Base-by-base conservation (phyloP, 2,329 filamentous ascomycete genomes). In the Drechslera avenae region DNA sequence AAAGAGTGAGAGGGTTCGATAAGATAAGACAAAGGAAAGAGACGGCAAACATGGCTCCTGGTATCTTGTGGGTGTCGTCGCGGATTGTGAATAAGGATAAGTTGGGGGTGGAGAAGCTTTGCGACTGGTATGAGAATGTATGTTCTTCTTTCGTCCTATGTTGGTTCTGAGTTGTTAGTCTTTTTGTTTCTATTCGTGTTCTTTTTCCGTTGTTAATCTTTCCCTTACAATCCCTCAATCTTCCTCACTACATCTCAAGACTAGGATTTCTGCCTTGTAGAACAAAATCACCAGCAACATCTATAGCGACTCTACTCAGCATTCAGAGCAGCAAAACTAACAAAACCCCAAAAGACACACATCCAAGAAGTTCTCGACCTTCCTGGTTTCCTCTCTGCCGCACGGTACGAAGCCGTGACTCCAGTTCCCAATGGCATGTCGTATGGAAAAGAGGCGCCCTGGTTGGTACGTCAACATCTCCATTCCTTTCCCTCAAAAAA, bases 91-190 rank as follows among this genome's bases (percentile, higher is more conserved):
- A 46, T 28, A 37, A 35, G 1, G 39, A 47, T 0, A 18, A 18
- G 2, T 50, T 68, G 3, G 50, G 54, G 8, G 34, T 41, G 0
- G 42, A 57, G 12, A 51, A 50, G n/a, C 63, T 68, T 33, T 57
- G 52, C 36, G 33, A 48, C 10, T 69, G 67, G 68, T 70, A 71
- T 52, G 69, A 68, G 41, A 61, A 66, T 51, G 53, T 56, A 45
- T 14, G 34, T 42, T 5, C 21, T 18, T 21, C n/a, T 4, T 4
- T 43, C 39, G 13, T 16, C 31, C 13, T 18, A 35, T 9, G 21
- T 7, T 23, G 21, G 7, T 7, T 23, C 4, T 7, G 21, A 4
- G 21, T 23, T 7, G 4, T 23, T 23, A 7, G n/a, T 6, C 18
- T 14, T n/a, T 34, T 42, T 44, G 23, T 39, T 9, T 16, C 12